These are phyloP conservation scores for Torulaspora microellipsoides DNA, from an alignment of 805 yeast genomes.

Conservation along the genomic window DNA sequence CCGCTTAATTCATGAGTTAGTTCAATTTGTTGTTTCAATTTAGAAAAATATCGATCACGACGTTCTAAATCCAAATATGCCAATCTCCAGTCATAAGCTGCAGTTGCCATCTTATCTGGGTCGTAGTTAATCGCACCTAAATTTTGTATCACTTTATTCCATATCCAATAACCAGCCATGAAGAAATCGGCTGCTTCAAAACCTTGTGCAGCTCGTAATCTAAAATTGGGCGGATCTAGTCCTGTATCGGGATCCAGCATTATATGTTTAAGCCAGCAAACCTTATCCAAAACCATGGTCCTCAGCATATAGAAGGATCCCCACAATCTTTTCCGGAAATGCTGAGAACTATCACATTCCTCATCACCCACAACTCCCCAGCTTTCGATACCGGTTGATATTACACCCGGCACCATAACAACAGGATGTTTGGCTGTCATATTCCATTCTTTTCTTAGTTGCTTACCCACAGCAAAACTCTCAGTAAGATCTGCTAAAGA, in stretches of 20 bases:
- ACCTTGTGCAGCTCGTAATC: conserved; percentile 87
- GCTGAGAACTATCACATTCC: conserved; percentile 78
- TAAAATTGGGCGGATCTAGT: conserved; percentile 80
- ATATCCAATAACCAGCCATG: conserved; percentile 97
- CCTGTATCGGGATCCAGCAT: conserved; percentile 90
- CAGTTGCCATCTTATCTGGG: conserved; percentile 83
- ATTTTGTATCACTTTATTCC: conserved; percentile 95
- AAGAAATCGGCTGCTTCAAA: conserved; percentile 96
- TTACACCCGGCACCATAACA: conserved; percentile 92
- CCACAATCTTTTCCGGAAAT: conserved; percentile 91
- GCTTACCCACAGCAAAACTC: conserved; percentile 82
- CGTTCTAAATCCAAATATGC: conserved; percentile 83
- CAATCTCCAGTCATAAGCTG: conserved; percentile 95
- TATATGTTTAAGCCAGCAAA: conserved; percentile 90
- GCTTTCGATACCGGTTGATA: conserved; percentile 89
- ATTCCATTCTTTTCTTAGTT: conserved; percentile 49
- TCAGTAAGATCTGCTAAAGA: conserved; percentile 53
- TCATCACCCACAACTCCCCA: conserved; percentile 78
- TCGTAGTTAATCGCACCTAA: conserved; percentile 92
- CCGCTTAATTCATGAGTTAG: conserved; percentile 47
- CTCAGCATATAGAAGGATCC: conserved; percentile 94
- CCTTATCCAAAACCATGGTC: conserved; percentile 86
- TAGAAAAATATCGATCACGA: conserved; percentile 81
- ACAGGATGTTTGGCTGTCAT: conserved; percentile 67
- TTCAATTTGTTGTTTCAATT: conserved; percentile 72